A percentile compares a stretch with the other conserved stretches of the same genome.
Conservation (phyloP, 345 rosid species). For the Populus euphratica region DNA sequence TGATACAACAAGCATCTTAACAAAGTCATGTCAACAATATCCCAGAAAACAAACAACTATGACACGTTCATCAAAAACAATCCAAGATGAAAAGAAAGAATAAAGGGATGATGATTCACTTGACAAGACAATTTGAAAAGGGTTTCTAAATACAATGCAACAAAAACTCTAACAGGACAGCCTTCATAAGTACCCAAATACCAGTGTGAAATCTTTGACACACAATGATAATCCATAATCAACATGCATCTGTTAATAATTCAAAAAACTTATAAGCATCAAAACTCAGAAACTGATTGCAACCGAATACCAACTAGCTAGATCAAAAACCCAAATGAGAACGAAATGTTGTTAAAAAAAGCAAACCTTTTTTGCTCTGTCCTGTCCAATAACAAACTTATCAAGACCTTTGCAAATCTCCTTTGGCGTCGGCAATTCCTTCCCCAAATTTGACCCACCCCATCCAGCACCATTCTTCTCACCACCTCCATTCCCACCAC, state of each 20-base stretch:
- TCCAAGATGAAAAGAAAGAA: not conserved
- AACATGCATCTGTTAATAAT: not conserved
- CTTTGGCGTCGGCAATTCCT: constrained; percentile 87
- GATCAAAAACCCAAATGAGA: not conserved
- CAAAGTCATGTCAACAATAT: not conserved
- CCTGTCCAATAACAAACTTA: constrained; percentile 84
- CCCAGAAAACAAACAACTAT: not conserved
- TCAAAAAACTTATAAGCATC: not conserved
- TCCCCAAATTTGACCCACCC: constrained; percentile 88
- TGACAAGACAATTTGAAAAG: not conserved
- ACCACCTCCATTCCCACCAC: constrained; percentile 18
- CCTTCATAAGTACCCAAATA: not conserved
- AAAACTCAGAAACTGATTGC: not conserved
- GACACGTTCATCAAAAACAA: not conserved
- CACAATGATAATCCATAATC: not conserved
- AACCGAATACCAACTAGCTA: not conserved
- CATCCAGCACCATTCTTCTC: constrained; percentile 33
- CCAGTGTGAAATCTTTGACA: not conserved
- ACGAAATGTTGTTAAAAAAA: not conserved
- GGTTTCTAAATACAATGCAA: not conserved
- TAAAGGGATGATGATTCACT: not conserved
- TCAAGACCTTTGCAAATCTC: constrained; percentile 86
- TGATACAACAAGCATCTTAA: not conserved
- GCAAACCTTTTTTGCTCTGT: constrained; percentile 73
- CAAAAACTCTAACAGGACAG: not conserved